These are phyloP conservation scores for Wickerhamomyces hampshirensis DNA, from an alignment of 805 yeast species.

Conservation along the genomic window DNA sequence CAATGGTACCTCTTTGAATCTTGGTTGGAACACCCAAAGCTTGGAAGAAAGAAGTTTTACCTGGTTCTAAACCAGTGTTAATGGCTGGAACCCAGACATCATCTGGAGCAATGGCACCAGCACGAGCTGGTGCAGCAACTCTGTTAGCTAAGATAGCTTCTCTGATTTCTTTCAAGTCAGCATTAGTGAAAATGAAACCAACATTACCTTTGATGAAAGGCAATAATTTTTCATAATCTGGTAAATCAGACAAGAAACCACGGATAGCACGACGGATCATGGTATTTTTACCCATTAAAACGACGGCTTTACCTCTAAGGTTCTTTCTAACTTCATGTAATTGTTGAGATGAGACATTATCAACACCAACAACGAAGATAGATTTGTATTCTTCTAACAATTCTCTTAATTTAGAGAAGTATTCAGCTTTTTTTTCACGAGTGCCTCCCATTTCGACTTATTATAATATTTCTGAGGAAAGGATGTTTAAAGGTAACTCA, in stretches of 20 bases:
- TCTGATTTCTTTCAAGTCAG: constrained; percentile 88
- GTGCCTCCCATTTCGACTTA: constrained; percentile 99
- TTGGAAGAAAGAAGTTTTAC: constrained; percentile 99
- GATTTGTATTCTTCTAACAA: constrained; percentile 96
- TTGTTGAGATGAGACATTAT: constrained; percentile 99
- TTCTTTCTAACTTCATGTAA: constrained; percentile 99
- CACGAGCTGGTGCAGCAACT: constrained; percentile 99
- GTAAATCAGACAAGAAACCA: constrained; percentile 88
- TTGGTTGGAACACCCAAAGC: constrained; percentile 99
- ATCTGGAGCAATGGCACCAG: constrained; percentile 98
- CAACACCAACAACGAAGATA: constrained; percentile 98
- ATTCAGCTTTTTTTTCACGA: constrained; percentile 95
- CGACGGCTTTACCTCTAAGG: constrained; percentile 91
- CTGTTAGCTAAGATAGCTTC: constrained; percentile 84
- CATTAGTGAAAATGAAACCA: constrained; percentile 99
- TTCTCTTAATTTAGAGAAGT: constrained; percentile 92
- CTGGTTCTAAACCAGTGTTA: constrained; percentile 99
- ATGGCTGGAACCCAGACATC: constrained; percentile 98
- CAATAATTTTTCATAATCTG: constrained; percentile 91
- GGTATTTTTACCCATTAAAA: constrained; percentile 99
- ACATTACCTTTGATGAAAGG: constrained; percentile 97
- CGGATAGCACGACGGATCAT: constrained; percentile 99
- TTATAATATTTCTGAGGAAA: constrained; percentile 46
- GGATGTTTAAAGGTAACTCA: constrained; percentile 78
- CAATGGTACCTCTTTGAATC: constrained; percentile 99